Conservation (phyloP, 345 rosid species). For the Salix viminalis region DNA sequence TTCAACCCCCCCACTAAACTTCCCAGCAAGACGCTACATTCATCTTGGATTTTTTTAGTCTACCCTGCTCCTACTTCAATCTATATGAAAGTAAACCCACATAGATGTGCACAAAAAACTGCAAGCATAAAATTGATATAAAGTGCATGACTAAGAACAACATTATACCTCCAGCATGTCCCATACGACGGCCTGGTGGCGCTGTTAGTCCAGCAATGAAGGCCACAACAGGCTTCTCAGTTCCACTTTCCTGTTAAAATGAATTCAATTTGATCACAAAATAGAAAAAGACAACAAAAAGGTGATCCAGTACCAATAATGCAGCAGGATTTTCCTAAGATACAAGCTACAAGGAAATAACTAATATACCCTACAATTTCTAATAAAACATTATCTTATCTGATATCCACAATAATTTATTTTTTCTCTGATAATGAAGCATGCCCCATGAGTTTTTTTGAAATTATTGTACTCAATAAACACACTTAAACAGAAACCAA, state of each 20-base stretch:
- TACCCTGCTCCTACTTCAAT: background rate
- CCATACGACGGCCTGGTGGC: conserved; percentile 98
- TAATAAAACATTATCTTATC: too few species aligned
- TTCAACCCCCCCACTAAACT: too few species aligned
- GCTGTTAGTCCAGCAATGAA: conserved; percentile 98
- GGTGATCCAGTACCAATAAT: background rate
- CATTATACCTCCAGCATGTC: conserved; percentile 94
- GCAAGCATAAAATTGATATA: background rate
- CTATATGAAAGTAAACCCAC: background rate
- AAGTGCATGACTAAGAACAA: background rate
- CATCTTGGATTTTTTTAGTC: background rate
- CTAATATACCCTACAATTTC: background rate
- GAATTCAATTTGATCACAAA: background rate
- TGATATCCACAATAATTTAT: background rate
- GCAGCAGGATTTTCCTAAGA: background rate
- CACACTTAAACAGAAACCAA: background rate
- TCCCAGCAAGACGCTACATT: background rate
- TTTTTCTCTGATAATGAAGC: background rate
- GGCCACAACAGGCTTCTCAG: conserved; percentile 90
- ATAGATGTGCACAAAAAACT: background rate
- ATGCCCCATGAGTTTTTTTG: too few species aligned
- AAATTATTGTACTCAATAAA: too few species aligned
- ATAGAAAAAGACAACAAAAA: background rate
- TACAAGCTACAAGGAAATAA: background rate
- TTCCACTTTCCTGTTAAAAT: conserved; percentile 78